Evolutionary conservation across 768 basidiomycete species (phyloP).

Genomic region (Hortiboletus flavorubellus): DNA sequence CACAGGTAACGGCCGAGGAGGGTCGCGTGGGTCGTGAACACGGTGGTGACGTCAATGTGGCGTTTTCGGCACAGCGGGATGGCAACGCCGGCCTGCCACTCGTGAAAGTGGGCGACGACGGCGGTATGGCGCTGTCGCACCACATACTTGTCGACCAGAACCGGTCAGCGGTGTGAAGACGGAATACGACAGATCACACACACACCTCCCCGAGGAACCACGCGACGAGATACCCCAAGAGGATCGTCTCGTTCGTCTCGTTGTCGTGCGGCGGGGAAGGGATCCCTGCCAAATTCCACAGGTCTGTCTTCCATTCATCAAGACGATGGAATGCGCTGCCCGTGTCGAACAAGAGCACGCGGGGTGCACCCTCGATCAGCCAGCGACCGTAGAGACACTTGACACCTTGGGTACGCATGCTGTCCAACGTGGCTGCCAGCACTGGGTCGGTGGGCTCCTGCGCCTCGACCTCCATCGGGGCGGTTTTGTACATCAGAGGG

Average conservation of each 20-base stretch:
- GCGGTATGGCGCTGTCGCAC: conserved; percentile 77
- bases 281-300: conserved; percentile 98
- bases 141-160: conserved; percentile 55
- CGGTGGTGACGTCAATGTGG: conserved; percentile 96
- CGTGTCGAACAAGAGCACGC: conserved; percentile 94
- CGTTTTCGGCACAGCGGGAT: conserved; percentile 94
- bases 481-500: conserved; percentile 97
- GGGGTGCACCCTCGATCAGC: conserved; percentile 96
- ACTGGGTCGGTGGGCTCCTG: conserved; percentile 84
- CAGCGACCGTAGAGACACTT: conserved; percentile 95
- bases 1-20: conserved; percentile 98
- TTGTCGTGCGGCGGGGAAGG: conserved; percentile 95
- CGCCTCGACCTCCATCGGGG: conserved; percentile 97
- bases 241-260: conserved; percentile 97
- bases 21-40: conserved; percentile 98
- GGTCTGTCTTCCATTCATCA: conserved; percentile 98
- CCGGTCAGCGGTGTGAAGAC: conserved; percentile 3
- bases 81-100: conserved; percentile 98
- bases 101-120: conserved; percentile 97
- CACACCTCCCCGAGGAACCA: conserved; percentile 99
- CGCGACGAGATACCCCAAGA: conserved; percentile 96
- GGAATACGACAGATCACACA: conserved; percentile 37
- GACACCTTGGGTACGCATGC: conserved; percentile 86
- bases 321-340: conserved; percentile 81
- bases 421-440: conserved; percentile 69